Conservation (phyloP, 73 alveolate genomes). For the Tetrahymena thermophila region DNA sequence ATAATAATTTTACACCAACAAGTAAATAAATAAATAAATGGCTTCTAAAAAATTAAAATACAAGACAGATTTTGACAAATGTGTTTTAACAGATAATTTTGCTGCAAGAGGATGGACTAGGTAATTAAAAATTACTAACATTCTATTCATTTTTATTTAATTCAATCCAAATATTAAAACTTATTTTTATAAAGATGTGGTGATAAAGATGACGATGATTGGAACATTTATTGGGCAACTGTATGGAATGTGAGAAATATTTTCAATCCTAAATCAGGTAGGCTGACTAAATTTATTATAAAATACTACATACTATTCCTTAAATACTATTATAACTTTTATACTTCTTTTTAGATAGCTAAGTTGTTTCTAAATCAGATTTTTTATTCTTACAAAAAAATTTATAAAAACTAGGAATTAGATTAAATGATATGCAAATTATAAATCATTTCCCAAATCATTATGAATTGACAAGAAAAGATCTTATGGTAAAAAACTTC, state of each 20-base stretch:
- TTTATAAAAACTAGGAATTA: conserved; percentile 3
- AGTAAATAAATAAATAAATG: not conserved
- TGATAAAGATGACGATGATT: conserved; percentile 63
- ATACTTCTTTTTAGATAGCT: not conserved
- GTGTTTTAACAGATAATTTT: conserved; percentile 82
- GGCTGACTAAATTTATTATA: conserved; percentile 2
- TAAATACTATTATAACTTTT: too few species aligned
- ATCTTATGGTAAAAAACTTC: conserved; percentile 97
- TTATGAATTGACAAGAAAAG: conserved; percentile 98
- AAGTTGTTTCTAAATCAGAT: not conserved
- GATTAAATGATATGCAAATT: conserved; percentile 67
- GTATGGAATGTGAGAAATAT: conserved; percentile 91
- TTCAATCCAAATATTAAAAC: not conserved
- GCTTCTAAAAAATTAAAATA: conserved; percentile 64
- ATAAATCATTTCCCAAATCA: conserved; percentile 99
- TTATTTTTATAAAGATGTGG: not conserved
- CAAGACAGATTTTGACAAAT: conserved; percentile 94
- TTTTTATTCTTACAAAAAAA: not conserved
- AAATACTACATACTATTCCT: too few species aligned
- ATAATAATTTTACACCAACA: not conserved
- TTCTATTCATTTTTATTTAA: too few species aligned
- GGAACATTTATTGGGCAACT: conserved; percentile 96
- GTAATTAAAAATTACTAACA: conserved; percentile 37
- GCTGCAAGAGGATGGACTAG: conserved; percentile 92
- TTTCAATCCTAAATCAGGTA: conserved; percentile 91